Evolutionary conservation across 139 green algal genomes (phyloP).

Genomic region (Tetraselmis chui): DNA sequence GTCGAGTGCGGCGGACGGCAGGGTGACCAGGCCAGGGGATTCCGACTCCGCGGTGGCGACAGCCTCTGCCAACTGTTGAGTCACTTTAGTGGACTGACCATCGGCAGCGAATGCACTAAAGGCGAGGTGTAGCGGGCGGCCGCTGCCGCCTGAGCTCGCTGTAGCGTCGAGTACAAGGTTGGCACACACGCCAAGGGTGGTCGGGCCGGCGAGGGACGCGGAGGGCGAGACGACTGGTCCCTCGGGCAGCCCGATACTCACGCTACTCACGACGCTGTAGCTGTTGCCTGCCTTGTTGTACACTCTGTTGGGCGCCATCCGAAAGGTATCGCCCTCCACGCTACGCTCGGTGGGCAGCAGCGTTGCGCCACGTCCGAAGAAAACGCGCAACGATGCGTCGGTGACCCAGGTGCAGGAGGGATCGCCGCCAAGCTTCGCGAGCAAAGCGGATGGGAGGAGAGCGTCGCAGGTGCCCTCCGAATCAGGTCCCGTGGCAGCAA

Average conservation of each 20-base stretch:
- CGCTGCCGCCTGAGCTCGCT: neutral
- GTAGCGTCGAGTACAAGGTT: neutral
- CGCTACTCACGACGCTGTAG: neutral
- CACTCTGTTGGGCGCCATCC: neutral
- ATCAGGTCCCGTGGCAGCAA: neutral
- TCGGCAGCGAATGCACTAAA: neutral
- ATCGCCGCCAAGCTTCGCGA: neutral
- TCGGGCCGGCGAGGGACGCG: neutral
- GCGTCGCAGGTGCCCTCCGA: neutral
- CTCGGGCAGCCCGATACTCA: neutral
- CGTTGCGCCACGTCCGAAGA: neutral
- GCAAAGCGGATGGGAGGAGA: neutral
- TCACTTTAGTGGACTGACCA: neutral
- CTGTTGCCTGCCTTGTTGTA: neutral
- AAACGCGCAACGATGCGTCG: neutral
- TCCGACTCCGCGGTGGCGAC: neutral
- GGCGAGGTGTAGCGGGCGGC: neutral
- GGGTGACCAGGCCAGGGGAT: neutral
- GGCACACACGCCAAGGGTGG: neutral
- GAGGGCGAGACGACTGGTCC: neutral
- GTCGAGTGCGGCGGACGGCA: neutral
- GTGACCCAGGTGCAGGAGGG: neutral
- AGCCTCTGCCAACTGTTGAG: neutral
- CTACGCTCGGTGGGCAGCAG: neutral
- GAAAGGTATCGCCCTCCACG: neutral